Evolutionary conservation across 202 grass and related monocot species (phyloP), one percentile per base, ranked within the genome.

Genomic region (Musa balbisiana): DNA sequence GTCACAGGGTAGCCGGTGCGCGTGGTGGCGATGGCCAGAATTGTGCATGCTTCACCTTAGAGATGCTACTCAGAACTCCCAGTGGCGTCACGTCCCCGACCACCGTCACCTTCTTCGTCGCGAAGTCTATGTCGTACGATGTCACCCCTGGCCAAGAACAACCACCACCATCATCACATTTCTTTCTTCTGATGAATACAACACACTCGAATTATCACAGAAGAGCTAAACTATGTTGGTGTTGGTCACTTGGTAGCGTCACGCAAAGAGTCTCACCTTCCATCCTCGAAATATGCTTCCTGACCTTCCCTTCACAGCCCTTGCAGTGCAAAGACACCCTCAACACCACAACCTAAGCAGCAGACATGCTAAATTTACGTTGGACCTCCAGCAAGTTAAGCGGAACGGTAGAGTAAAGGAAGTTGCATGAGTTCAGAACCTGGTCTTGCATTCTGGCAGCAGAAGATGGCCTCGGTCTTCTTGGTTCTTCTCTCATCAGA

Each of bases 281-380:
- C 78, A 80, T 80, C 69, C 64, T 73, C 2, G 78, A 80, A 49
- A 80, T 80, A 9, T 80, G 78, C 69, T 80, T 80, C 78, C 69
- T 80, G 8, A 80, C 78, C 43, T 80, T 80, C 14, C 69, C 78
- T 73, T 70, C 78, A 2, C 78, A 80, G 21, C 78, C 78, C 22
- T 80, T 80, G 78, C 78, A 80, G 51, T 80, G 78, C 69, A 80
- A 12, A 3, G 78, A 80, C 22, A 80, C 78, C 26, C 69, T 73
- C 69, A 80, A 64, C 2, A 27, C 69, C 78, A 80, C 78, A 1
- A 80, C 78, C 78, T 80, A 29, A 6, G 33, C 33, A 43, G 33
- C 33, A 43, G 33, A 43, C 33, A 43, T 43, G 33, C 33, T 43
- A 43, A 43, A 43, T 43, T 43, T 43, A 43, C 33, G 33, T 43